Conservation (phyloP, 208 protist species). For the Crithidia thermophila region DNA sequence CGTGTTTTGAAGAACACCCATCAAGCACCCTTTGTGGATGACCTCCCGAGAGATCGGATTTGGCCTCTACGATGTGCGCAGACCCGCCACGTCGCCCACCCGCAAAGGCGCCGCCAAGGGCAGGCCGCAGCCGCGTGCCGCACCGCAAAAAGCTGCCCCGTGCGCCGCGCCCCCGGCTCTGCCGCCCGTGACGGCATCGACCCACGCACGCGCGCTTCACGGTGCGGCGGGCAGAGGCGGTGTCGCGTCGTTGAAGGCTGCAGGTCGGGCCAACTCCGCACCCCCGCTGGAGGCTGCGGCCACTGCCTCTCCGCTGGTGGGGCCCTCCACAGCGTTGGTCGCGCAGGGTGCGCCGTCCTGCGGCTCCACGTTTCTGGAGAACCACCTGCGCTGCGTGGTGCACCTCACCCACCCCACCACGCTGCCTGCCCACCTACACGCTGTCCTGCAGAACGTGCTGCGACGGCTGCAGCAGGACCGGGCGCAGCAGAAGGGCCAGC, state of each 20-base stretch:
- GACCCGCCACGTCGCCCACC: conserved; percentile 20
- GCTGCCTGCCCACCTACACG: conserved; percentile 11
- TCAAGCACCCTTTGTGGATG: conserved; percentile 3
- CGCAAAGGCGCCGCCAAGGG: conserved; percentile 10
- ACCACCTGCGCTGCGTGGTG: conserved; percentile 8
- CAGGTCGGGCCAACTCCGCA: too few species aligned
- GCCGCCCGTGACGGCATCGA: not conserved
- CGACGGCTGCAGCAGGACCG: conserved; percentile 25
- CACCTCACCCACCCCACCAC: conserved; percentile 1
- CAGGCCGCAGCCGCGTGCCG: not conserved
- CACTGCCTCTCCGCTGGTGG: too few species aligned
- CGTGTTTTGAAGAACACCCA: too few species aligned
- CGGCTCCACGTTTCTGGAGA: conserved; percentile 6
- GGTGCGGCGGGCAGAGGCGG: too few species aligned
- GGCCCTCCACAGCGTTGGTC: too few species aligned
- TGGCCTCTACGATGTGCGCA: conserved; percentile 14
- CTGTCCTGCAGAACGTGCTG: conserved; percentile 16
- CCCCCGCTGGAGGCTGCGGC: too few species aligned
- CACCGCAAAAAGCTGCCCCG: too few species aligned
- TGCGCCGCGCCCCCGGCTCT: not conserved
- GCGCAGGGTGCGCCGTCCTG: not conserved
- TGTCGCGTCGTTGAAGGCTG: too few species aligned
- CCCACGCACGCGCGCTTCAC: too few species aligned
- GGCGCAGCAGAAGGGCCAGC: conserved; percentile 24
- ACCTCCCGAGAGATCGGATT: conserved; percentile 12